These are phyloP conservation scores for Penicillium cinerascens DNA, from an alignment of 495 filamentous ascomycete genomes.

Conservation along the genomic window DNA sequence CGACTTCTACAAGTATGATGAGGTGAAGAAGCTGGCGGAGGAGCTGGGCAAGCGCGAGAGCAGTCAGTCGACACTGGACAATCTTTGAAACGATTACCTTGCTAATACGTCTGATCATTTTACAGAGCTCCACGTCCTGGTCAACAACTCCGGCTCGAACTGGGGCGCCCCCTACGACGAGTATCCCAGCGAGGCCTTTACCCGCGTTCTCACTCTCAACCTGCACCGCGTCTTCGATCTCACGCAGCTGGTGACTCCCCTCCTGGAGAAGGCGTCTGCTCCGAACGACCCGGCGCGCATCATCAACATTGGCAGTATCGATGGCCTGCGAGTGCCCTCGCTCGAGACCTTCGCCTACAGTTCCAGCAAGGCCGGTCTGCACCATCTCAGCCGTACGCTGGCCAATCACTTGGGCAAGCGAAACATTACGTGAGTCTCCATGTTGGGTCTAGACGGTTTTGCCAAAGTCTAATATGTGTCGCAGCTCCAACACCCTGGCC, in stretches of 20 bases:
- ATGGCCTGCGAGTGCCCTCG: conserved; percentile 62
- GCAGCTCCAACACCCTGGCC: conserved; percentile 61
- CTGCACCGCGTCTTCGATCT: conserved; percentile 77
- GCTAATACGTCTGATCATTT: conserved; percentile 3
- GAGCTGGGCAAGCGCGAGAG: conserved; percentile 61
- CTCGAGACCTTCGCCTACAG: conserved; percentile 77
- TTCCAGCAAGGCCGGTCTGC: conserved; percentile 68
- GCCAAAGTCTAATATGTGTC: conserved; percentile 4
- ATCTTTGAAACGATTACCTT: background rate
- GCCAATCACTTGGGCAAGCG: conserved; percentile 66
- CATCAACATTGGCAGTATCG: conserved; percentile 73
- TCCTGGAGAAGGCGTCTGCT: conserved; percentile 56
- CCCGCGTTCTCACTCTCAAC: conserved; percentile 72
- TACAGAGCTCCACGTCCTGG: conserved; percentile 65
- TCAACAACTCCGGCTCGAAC: conserved; percentile 77
- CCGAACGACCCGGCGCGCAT: conserved; percentile 56
- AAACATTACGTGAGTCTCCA: conserved; percentile 54
- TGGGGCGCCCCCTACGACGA: conserved; percentile 66
- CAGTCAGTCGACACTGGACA: conserved; percentile 36
- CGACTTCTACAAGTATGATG: conserved; percentile 73
- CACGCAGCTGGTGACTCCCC: conserved; percentile 67
- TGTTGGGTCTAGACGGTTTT: background rate
- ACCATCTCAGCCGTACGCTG: conserved; percentile 70
- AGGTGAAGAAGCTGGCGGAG: conserved; percentile 59
- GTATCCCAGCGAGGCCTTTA: conserved; percentile 67